These are phyloP conservation scores for Podila epigama DNA, from an alignment of 192 early-diverging fungal genomes.

Conservation along the genomic window DNA sequence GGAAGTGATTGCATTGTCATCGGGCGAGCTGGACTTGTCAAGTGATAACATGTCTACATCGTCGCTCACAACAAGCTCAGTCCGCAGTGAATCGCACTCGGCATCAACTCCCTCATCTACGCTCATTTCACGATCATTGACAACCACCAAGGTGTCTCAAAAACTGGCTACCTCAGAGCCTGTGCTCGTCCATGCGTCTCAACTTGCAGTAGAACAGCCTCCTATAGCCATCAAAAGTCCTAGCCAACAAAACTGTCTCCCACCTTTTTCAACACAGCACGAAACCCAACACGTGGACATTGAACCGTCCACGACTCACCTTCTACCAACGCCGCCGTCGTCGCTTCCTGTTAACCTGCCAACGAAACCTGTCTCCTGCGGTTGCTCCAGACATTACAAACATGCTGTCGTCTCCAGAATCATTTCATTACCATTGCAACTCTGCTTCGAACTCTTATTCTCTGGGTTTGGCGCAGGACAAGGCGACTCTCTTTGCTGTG, in stretches of 20 bases:
- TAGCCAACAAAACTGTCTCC: too few species aligned
- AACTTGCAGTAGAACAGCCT: background rate
- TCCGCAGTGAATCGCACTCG: background rate
- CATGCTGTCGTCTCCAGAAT: constrained; percentile 25
- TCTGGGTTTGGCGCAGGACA: constrained; percentile 4
- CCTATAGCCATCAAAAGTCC: too few species aligned
- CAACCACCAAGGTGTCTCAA: constrained; percentile 26
- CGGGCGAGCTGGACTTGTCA: background rate
- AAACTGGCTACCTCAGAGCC: background rate
- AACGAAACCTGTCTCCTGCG: background rate
- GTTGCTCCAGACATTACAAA: constrained; percentile 15
- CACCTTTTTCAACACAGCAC: background rate
- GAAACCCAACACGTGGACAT: background rate
- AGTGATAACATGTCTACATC: background rate
- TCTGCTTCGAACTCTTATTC: constrained; percentile 29
- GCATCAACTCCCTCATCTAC: constrained; percentile 19
- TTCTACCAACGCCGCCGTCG: background rate
- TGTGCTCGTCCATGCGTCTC: background rate
- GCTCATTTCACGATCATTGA: constrained; percentile 16
- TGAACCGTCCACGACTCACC: background rate
- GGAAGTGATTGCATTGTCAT: background rate
- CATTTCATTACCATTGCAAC: constrained; percentile 6
- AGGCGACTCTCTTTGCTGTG: constrained; percentile 1
- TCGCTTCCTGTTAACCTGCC: background rate
- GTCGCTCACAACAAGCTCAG: background rate